Conservation (phyloP, 257 asterid genomes). For the Solanum bulbocastanum region DNA sequence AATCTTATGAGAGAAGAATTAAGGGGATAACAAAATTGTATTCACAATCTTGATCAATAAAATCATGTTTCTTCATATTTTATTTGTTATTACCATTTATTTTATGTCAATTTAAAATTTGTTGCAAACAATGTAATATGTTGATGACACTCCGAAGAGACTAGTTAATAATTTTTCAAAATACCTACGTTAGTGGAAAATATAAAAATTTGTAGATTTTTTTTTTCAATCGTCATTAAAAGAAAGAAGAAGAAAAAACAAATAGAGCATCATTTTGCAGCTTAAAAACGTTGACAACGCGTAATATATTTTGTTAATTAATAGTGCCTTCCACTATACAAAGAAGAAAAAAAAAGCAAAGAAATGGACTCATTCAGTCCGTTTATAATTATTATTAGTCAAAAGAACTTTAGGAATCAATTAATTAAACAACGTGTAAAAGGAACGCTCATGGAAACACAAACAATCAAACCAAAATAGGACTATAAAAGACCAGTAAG, state of each 20-base stretch:
- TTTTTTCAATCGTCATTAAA: background rate
- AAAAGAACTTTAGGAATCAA: background rate
- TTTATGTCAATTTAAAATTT: too few species aligned
- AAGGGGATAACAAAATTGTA: too few species aligned
- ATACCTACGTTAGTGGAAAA: background rate
- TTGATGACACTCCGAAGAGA: background rate
- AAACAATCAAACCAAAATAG: background rate
- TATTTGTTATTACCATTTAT: too few species aligned
- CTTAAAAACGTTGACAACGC: background rate
- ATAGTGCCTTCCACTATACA: background rate
- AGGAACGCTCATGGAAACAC: background rate
- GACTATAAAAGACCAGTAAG: background rate
- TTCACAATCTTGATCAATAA: background rate
- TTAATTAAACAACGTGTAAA: background rate
- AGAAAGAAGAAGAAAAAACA: too few species aligned
- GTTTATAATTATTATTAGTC: background rate
- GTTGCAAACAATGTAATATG: too few species aligned
- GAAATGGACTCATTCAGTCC: background rate
- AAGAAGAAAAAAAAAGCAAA: background rate
- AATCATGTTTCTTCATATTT: too few species aligned
- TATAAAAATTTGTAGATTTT: background rate
- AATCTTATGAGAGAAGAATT: background rate
- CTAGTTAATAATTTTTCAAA: background rate
- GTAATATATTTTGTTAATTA: background rate
- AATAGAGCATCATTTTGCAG: background rate